These are phyloP conservation scores for Pseudoneurospora amorphoporcata DNA, from an alignment of 495 filamentous ascomycete species.

Conservation along the genomic window DNA sequence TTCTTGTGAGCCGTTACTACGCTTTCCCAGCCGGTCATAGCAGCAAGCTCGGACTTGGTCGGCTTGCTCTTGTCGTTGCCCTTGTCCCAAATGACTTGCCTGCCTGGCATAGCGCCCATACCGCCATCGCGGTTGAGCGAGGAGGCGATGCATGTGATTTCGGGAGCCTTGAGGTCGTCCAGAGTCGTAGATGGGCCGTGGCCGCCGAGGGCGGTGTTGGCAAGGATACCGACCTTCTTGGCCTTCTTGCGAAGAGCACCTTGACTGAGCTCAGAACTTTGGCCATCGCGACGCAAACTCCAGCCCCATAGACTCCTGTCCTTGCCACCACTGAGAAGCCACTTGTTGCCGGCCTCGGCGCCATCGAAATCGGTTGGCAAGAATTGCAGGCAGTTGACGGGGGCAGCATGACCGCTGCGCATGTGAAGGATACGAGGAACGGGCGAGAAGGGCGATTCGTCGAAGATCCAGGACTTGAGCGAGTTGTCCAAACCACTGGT, in stretches of 20 bases:
- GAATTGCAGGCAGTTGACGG: slow-evolving; percentile 70
- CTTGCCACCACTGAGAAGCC: slow-evolving; percentile 79
- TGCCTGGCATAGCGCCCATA: slow-evolving; percentile 66
- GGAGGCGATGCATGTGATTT: slow-evolving; percentile 81
- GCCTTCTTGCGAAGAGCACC: slow-evolving; percentile 72
- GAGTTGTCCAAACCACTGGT: slow-evolving; percentile 90
- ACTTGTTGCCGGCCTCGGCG: slow-evolving; percentile 80
- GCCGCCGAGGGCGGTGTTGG: slow-evolving; percentile 25
- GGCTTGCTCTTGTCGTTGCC: slow-evolving; percentile 46
- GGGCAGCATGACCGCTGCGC: slow-evolving; percentile 77
- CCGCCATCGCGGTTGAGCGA: slow-evolving; percentile 89
- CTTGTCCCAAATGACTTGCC: slow-evolving; percentile 67
- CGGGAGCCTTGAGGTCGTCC: slow-evolving; percentile 75
- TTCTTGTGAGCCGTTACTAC: slow-evolving; percentile 87
- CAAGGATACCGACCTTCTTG: slow-evolving; percentile 66
- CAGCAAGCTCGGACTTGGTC: slow-evolving; percentile 47
- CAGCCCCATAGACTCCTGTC: slow-evolving; percentile 91
- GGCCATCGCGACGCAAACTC: slow-evolving; percentile 87
- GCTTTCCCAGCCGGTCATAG: slow-evolving; percentile 88
- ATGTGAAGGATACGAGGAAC: slow-evolving; percentile 75
- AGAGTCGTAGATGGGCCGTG: slow-evolving; percentile 46
- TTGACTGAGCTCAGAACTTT: slow-evolving; percentile 88
- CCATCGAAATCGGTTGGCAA: slow-evolving; percentile 79
- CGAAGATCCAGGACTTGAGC: slow-evolving; percentile 90
- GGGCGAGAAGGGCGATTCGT: slow-evolving; percentile 74